Evolutionary conservation across 2,329 filamentous ascomycete species (phyloP).

Genomic region (Sphaerulina musiva): DNA sequence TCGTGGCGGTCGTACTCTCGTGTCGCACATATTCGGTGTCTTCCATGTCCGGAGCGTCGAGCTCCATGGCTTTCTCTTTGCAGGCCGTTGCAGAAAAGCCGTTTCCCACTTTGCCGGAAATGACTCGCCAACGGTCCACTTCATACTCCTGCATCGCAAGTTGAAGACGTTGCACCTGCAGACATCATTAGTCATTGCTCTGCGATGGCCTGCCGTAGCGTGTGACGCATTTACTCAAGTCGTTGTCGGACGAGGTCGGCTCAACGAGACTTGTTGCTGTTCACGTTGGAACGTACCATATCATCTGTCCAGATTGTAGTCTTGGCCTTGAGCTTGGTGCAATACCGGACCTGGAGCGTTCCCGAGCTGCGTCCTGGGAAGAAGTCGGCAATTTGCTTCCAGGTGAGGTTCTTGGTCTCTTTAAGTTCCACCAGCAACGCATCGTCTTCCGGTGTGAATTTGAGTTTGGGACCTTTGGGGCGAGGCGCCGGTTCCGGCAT

Average conservation of each 20-base stretch:
- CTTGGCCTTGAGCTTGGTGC: conserved; percentile 90
- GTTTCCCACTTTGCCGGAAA: conserved; percentile 82
- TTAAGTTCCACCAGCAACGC: conserved; percentile 81
- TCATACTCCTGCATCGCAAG: conserved; percentile 77
- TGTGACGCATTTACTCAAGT: not conserved
- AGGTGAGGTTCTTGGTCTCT: conserved; percentile 88
- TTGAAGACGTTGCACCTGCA: conserved; percentile 64
- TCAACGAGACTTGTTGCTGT: not conserved
- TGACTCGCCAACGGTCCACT: conserved; percentile 86
- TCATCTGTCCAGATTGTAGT: conserved; percentile 90
- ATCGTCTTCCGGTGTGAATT: conserved; percentile 90
- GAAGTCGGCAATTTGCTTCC: conserved; percentile 97
- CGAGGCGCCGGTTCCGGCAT: conserved; percentile 78
- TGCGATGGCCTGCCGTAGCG: too few species aligned
- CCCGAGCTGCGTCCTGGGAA: conserved; percentile 87
- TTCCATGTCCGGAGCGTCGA: conserved; percentile 35
- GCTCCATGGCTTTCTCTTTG: conserved; percentile 67
- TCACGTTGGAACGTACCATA: conserved; percentile 56
- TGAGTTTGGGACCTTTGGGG: conserved; percentile 81
- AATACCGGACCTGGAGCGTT: conserved; percentile 88
- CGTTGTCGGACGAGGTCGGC: not conserved
- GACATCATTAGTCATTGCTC: not conserved
- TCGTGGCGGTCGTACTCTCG: conserved; percentile 9
- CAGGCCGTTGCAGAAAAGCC: conserved; percentile 84
- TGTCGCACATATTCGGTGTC: conserved; percentile 13